Evolutionary conservation across 768 basidiomycete genomes (phyloP).

Genomic region (Mycena alexandri): DNA sequence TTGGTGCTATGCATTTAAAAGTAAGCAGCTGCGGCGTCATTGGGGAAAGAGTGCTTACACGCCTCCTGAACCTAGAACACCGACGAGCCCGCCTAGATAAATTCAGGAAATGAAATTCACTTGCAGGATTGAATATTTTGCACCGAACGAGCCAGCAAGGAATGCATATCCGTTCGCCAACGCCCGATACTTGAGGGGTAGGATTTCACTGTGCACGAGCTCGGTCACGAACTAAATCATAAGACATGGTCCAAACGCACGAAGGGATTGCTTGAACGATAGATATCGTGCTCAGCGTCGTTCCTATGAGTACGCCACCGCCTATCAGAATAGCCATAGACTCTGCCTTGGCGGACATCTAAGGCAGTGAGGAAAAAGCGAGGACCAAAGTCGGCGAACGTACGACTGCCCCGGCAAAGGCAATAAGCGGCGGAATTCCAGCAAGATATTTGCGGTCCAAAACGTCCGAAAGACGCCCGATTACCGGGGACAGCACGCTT

Average conservation of each 20-base stretch:
- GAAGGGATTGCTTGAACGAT: constrained; percentile 40
- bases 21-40: not conserved
- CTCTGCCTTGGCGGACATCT: constrained; percentile 38
- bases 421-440: constrained; percentile 36
- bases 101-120: not conserved
- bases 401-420: constrained; percentile 38
- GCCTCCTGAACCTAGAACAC: constrained; percentile 31
- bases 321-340: constrained; percentile 38
- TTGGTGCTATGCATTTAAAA: constrained; percentile 21
- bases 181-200: constrained; percentile 38
- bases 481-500: constrained; percentile 34
- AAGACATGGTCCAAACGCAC: not conserved
- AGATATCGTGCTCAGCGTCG: constrained; percentile 37
- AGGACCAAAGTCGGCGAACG: not conserved
- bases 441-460: constrained; percentile 39
- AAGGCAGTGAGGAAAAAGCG: not conserved
- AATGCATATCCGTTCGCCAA: constrained; percentile 39
- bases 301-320: constrained; percentile 37
- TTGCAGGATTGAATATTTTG: not conserved
- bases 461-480: constrained; percentile 38
- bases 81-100: constrained; percentile 30
- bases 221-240: not conserved
- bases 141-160: constrained; percentile 38
- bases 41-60: constrained; percentile 14
- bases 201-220: constrained; percentile 24